A percentile compares a stretch with the other conserved stretches of the same genome.
phyloP scores from a whole-genome alignment of 78 protist genomes.

The Monosiga brevicollis region DNA sequence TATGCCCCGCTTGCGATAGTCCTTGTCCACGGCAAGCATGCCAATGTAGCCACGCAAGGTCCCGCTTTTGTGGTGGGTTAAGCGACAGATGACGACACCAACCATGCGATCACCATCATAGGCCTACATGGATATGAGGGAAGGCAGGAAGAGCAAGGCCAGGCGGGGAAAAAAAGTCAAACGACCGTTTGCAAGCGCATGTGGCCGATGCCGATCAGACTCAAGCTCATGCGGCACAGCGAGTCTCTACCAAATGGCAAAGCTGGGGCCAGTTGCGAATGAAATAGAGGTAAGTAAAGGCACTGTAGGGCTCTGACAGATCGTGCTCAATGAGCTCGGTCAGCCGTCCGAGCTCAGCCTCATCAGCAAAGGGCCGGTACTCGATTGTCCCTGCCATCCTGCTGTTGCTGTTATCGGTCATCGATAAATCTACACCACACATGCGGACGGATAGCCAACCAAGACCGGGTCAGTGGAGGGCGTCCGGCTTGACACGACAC shows the following conservation, averaged over 20 bases:
- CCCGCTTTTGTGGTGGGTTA: neutral
- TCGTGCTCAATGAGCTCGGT: conserved; percentile 12
- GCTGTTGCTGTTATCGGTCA: too few relatives aligned
- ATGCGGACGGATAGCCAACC: too few relatives aligned
- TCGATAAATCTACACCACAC: too few relatives aligned
- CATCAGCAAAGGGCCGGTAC: neutral
- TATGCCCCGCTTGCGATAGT: conserved; percentile 42
- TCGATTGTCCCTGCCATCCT: too few relatives aligned
- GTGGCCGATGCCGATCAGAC: neutral
- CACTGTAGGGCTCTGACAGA: conserved; percentile 88
- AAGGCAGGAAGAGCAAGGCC: neutral
- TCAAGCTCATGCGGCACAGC: neutral
- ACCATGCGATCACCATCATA: neutral
- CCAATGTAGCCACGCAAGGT: conserved; percentile 72
- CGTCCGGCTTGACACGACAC: too few relatives aligned
- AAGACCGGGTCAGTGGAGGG: too few relatives aligned
- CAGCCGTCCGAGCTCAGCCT: neutral
- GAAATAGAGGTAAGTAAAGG: conserved; percentile 90
- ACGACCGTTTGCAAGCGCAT: neutral
- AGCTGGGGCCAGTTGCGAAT: conserved; percentile 73
- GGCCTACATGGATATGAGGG: neutral
- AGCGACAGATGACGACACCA: conserved; percentile 28
- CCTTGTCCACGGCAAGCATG: conserved; percentile 69
- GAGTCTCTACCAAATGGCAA: conserved; percentile 33
- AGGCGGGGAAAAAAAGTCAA: neutral